These are phyloP conservation scores for Moricandia moricandioides DNA, from an alignment of 345 rosid genomes.

Conservation along the genomic window DNA sequence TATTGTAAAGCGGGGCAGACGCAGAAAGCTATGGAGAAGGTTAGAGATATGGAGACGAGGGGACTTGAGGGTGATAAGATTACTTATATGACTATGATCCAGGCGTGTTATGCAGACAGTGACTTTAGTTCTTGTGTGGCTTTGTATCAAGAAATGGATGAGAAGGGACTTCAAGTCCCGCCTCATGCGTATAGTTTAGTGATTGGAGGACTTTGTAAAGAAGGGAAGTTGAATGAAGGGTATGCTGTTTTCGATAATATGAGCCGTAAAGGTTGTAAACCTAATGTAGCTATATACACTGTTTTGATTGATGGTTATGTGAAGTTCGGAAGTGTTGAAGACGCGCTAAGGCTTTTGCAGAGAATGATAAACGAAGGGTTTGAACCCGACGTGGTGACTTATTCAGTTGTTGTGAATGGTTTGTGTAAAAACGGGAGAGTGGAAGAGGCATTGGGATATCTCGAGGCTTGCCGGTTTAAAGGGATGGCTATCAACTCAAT, in stretches of 20 bases:
- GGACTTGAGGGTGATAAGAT: conserved; percentile 75
- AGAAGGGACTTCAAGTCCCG: conserved; percentile 67
- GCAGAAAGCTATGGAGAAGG: conserved; percentile 57
- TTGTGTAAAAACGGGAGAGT: conserved; percentile 76
- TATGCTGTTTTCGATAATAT: conserved; percentile 63
- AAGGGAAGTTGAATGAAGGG: conserved; percentile 68
- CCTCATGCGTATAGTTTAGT: conserved; percentile 74
- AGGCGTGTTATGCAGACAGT: conserved; percentile 67
- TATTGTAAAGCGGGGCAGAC: conserved; percentile 68
- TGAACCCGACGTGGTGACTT: conserved; percentile 71
- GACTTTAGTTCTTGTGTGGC: conserved; percentile 64
- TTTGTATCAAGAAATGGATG: conserved; percentile 81
- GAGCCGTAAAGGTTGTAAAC: conserved; percentile 53
- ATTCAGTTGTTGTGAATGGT: conserved; percentile 63
- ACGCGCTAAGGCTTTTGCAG: conserved; percentile 62
- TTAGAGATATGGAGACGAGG: conserved; percentile 66
- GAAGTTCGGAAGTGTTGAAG: conserved; percentile 63
- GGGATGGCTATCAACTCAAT: conserved; percentile 62
- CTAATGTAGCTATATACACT: conserved; percentile 78
- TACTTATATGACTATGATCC: conserved; percentile 78
- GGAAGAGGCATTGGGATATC: conserved; percentile 63
- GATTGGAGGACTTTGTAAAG: conserved; percentile 80
- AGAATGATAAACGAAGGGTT: conserved; percentile 74
- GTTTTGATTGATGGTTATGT: conserved; percentile 75
- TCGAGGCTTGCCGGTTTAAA: conserved; percentile 45